phyloP scores from a whole-genome alignment of 2,329 filamentous ascomycete species.

The Colletotrichum scovillei region DNA sequence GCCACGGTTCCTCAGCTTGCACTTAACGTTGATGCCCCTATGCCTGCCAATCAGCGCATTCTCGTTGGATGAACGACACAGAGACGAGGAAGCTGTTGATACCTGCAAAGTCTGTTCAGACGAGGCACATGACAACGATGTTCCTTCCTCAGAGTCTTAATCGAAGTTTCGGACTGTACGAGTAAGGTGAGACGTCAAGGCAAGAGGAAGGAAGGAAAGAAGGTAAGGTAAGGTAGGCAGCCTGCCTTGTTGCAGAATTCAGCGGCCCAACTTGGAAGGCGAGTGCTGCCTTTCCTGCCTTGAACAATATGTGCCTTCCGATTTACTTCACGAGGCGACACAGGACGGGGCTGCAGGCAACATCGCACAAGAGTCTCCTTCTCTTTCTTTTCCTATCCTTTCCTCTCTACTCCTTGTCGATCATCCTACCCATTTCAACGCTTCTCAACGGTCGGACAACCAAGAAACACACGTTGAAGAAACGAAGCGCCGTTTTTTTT shows the following conservation, averaged over 20 bases:
- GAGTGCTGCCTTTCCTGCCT: neutral
- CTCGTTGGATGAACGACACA: neutral
- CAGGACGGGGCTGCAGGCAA: slow-evolving; percentile 14
- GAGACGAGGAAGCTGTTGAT: neutral
- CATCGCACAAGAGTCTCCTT: neutral
- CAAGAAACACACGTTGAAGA: neutral
- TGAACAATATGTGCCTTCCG: neutral
- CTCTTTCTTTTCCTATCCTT: neutral
- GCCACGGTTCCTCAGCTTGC: neutral
- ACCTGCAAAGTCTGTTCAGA: neutral
- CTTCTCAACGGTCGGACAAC: neutral
- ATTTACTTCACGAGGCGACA: neutral
- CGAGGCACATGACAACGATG: neutral
- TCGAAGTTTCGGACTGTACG: neutral
- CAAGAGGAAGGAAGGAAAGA: neutral
- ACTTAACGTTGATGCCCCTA: neutral
- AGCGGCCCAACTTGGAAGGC: neutral
- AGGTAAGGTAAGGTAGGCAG: neutral
- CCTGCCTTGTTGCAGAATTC: neutral
- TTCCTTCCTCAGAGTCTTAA: neutral
- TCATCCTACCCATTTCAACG: neutral
- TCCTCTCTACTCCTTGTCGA: too few relatives aligned
- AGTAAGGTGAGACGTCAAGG: neutral
- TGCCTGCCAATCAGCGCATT: neutral
- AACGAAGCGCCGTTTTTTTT: neutral